Conservation (phyloP, 2,329 filamentous ascomycete genomes). For the Penicillium sp. region DNA sequence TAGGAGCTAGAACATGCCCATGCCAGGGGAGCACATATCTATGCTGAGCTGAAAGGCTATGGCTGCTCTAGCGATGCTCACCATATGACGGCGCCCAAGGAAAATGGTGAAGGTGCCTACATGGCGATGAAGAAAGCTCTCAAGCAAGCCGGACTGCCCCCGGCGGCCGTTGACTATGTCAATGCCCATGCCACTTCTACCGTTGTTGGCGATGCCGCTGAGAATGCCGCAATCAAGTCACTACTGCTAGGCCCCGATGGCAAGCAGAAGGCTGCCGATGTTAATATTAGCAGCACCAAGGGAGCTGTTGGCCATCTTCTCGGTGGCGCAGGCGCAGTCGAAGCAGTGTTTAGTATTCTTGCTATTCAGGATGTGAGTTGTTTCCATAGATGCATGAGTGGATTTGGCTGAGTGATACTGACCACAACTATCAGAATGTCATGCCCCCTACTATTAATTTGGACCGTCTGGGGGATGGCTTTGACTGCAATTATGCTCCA, state of each 20-base stretch:
- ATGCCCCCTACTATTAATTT: slow-evolving; percentile 88
- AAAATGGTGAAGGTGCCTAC: slow-evolving; percentile 76
- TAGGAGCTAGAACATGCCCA: slow-evolving; percentile 82
- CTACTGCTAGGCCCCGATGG: slow-evolving; percentile 74
- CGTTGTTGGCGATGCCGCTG: slow-evolving; percentile 77
- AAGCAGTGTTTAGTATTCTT: slow-evolving; percentile 80
- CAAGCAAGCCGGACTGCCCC: slow-evolving; percentile 65
- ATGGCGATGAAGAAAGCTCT: slow-evolving; percentile 83
- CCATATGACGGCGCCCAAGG: slow-evolving; percentile 87
- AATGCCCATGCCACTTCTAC: slow-evolving; percentile 96
- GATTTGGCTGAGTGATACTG: slow-evolving; percentile 2
- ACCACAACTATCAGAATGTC: slow-evolving; percentile 68
- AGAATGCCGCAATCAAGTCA: slow-evolving; percentile 75
- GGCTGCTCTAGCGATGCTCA: slow-evolving; percentile 86
- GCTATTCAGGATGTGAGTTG: slow-evolving; percentile 70
- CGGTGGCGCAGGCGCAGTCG: slow-evolving; percentile 85
- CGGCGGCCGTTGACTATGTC: slow-evolving; percentile 77
- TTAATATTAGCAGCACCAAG: slow-evolving; percentile 91
- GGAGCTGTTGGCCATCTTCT: slow-evolving; percentile 88
- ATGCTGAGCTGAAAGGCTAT: slow-evolving; percentile 86
- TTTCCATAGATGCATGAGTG: neutral
- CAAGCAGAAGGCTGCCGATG: slow-evolving; percentile 56
- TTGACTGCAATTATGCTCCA: slow-evolving; percentile 83
- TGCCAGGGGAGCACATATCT: slow-evolving; percentile 72
- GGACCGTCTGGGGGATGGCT: slow-evolving; percentile 60